These are phyloP conservation scores for Alternaria burnsii DNA, from an alignment of 2,329 filamentous ascomycete genomes.

Conservation along the genomic window DNA sequence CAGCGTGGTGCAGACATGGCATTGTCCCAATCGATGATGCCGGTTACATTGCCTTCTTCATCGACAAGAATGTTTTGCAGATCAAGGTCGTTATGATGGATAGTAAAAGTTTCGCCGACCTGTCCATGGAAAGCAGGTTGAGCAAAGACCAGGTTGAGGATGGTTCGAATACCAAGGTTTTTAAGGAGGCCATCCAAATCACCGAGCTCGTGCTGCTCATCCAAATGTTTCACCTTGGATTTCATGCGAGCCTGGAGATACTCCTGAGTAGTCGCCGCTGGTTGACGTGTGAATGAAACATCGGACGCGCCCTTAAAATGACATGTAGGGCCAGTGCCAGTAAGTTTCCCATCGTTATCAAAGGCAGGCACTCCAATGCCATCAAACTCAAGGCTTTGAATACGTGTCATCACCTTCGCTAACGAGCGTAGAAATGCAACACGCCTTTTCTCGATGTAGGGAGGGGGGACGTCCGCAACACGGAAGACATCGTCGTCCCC, in stretches of 20 bases:
- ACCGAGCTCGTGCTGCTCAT: background rate
- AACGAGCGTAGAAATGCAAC: background rate
- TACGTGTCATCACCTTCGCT: background rate
- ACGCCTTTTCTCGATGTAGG: conserved; percentile 6
- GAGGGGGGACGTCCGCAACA: conserved; percentile 1
- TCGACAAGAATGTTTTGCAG: conserved; percentile 35
- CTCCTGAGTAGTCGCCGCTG: background rate
- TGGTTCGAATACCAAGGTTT: conserved; percentile 12
- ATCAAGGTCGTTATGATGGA: conserved; percentile 31
- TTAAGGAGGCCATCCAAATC: conserved; percentile 1
- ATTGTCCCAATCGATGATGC: conserved; percentile 30
- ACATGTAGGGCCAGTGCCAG: background rate
- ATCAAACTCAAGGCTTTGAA: background rate
- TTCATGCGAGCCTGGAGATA: background rate
- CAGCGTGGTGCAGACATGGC: conserved; percentile 21
- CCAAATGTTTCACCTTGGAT: background rate
- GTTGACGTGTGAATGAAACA: background rate
- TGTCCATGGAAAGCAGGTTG: background rate
- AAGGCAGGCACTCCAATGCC: background rate
- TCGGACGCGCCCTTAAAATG: background rate
- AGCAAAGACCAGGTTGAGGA: conserved; percentile 4
- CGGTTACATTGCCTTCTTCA: conserved; percentile 21
- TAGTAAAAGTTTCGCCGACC: conserved; percentile 25
- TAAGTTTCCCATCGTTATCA: background rate
- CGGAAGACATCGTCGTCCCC: conserved; percentile 17